Base-by-base conservation (phyloP, 148 eudicot species). In the Arbutus unedo region DNA sequence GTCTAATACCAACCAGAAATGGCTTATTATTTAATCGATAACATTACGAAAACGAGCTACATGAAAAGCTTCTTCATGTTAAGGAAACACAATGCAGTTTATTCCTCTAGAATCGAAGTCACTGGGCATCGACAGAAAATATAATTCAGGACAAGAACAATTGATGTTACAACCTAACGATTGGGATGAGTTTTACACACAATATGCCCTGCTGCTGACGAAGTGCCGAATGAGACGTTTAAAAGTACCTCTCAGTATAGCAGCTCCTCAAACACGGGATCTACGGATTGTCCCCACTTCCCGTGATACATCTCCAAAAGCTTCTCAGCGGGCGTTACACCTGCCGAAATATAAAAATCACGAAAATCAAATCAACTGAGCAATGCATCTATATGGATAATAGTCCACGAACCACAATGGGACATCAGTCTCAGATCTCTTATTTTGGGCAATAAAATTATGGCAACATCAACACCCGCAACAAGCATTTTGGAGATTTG, bases 291-390 rank as follows among this genome's bases (percentile, higher is more conserved):
- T 74, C 93, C 97, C 99, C 99, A 96, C 81, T 94, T 93, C 59
- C 91, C 97, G 83, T 96, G 92, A 85, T 96, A 96, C 92, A 89
- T 45, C 74, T 94, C 93, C 83, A 96, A 87, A 79, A 96, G 97
- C 85, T 84, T 94, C 91, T 96, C 98, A n/a, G 99, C 99, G 38
- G 99, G 99, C 31, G 99, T 94, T 55, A 90, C 90, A 79, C 99
- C 99, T 96, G 89, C 74, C 83, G 82, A 43, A 50, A 75, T 21
- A 49, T 57, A 55, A 23, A 18, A 54, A 4, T 44, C 25, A 64
- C 38, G 51, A 45, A 43, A 7, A 50, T 43, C 23, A 70, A 15
- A 78, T 38, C 23, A 73, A 53, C 55, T 18, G 47, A 83, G 60
- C 21, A 77, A 53, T 18, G 82, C 23, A 60, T 48, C 23, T 64